Base-by-base conservation (phyloP, 2,329 filamentous ascomycete genomes). In the Amauroascus verrucosus region DNA sequence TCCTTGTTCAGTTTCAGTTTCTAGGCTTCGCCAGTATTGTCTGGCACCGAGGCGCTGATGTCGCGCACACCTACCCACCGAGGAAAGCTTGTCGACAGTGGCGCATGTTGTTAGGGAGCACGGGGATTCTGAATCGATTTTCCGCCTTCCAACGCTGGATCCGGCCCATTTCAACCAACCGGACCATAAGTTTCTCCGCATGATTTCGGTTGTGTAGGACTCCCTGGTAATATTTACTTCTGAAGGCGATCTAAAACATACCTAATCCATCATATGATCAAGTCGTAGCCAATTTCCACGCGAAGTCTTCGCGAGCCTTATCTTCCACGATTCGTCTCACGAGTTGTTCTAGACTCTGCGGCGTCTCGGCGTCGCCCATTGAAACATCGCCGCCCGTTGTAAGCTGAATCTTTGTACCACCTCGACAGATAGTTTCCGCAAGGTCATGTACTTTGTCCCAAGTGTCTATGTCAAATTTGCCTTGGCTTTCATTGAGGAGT, bases 401-500 rank as follows among this genome's bases (percentile, higher is more conserved):
- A 40, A 47, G 50, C 14, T 38, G 41, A 6, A 46, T n/a, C 28
- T 46, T 53, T 28, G 50, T 53, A 44, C 64, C 66, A 24, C 74
- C 72, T 55, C 74, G 84, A 67, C 89, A 95, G 46, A 84, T 75
- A 37, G 72, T 70, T 63, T 81, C 76, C 32, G 85, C 88, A 43
- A 75, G 72, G 57, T 83, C 77, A 59, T 83, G 80, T 16, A 86
- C 80, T 41, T 77, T 72, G 53, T 88, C 80, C 88, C 90, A 96
- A 58, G 85, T 83, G 13, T 81, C 76, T 59, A 86, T 75, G 45
- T 81, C 80, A 65, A 96, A 97, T 2, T 72, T 71, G 0, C 91
- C 91, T 62, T 91, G 82, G 63, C 88, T 95, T 70, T 95, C 86
- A 32, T 80, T 83, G 40, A 95, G 70, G 20, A 96, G 70, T 49